These are phyloP conservation scores for Talaromyces thailandensis DNA, from an alignment of 495 filamentous ascomycete genomes.

Conservation along the genomic window DNA sequence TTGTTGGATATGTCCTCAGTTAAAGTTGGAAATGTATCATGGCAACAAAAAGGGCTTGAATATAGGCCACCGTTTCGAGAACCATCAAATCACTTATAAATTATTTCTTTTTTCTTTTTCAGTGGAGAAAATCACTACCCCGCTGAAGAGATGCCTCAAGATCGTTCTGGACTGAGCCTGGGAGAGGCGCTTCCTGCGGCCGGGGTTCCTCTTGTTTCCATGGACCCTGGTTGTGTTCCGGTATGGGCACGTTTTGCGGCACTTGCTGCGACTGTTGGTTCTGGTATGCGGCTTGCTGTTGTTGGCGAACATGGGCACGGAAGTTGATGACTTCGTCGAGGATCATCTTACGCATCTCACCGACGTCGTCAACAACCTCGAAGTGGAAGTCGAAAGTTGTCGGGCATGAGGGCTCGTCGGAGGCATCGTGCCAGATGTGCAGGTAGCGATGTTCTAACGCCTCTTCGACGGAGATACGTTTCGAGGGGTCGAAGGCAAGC, in stretches of 20 bases:
- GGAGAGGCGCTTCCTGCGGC: constrained; percentile 66
- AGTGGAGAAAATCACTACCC: constrained; percentile 49
- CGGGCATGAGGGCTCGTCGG: constrained; percentile 88
- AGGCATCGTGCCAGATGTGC: constrained; percentile 95
- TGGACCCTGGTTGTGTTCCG: constrained; percentile 52
- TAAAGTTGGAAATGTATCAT: not conserved
- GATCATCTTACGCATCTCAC: constrained; percentile 95
- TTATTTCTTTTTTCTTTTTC: not conserved
- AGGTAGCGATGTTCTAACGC: constrained; percentile 95
- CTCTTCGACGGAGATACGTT: constrained; percentile 84
- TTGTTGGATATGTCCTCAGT: not conserved
- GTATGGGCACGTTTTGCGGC: constrained; percentile 59
- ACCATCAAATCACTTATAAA: not conserved
- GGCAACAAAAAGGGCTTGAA: not conserved
- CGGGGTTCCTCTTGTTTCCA: constrained; percentile 81
- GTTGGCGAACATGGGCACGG: constrained; percentile 63
- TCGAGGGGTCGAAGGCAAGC: constrained; percentile 92
- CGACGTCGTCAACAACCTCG: constrained; percentile 86
- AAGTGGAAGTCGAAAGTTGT: constrained; percentile 97
- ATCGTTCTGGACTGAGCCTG: constrained; percentile 41
- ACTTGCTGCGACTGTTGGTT: constrained; percentile 28
- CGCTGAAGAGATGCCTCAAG: constrained; percentile 82
- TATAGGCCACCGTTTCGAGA: not conserved
- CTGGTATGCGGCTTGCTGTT: constrained; percentile 38
- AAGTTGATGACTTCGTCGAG: constrained; percentile 84